Base-by-base conservation (phyloP, 2,329 filamentous ascomycete species). In the Phialocephala sp. region DNA sequence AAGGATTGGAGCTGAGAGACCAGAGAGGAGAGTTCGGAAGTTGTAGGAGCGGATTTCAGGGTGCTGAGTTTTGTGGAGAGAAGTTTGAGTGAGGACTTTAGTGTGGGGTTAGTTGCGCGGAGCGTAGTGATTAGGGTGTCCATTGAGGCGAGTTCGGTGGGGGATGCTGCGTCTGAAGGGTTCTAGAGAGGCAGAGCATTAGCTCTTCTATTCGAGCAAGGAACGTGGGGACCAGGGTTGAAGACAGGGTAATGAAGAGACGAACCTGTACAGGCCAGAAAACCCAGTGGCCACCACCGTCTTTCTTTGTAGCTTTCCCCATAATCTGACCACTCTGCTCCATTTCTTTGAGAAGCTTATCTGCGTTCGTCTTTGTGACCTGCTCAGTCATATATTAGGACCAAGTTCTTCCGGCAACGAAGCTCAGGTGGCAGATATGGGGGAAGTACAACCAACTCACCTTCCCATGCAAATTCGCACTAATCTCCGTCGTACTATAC, bases 321-420 rank as follows among this genome's bases (percentile, higher is more conserved):
- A 85, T 85, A 50, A 91, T 85, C 69, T 85, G 77, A 12, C 84
- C 84, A 50, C 80, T 81, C 69, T 89, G 86, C 66, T 87, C 83
- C 74, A 91, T 78, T 66, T 89, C 87, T 71, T 87, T 88, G 39
- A 91, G 78, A 37, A 85, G 73, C 76, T 89, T 91, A 35, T 82
- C 82, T 27, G 87, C 82, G 52, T 85, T 80, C 14, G 86, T 85
- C 83, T 73, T 68, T 8, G 67, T 72, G 20, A 73, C 65, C 74
- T 76, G 41, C 18, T 47, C 67, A 36, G 6, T 15, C 18, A 2
- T 59, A 62, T 45, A 60, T 71, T 35, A 70, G 58, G 55, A 20
- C 24, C n/a, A 52, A 43, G 27, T 72, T 56, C 58, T 84, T 83
- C 74, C 43, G n/a, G 52, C 54, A 37, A 32, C 20, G 6, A 50